phyloP scores from a whole-genome alignment of 1,284 basidiomycete genomes.

The Cystobasidium slooffiae region DNA sequence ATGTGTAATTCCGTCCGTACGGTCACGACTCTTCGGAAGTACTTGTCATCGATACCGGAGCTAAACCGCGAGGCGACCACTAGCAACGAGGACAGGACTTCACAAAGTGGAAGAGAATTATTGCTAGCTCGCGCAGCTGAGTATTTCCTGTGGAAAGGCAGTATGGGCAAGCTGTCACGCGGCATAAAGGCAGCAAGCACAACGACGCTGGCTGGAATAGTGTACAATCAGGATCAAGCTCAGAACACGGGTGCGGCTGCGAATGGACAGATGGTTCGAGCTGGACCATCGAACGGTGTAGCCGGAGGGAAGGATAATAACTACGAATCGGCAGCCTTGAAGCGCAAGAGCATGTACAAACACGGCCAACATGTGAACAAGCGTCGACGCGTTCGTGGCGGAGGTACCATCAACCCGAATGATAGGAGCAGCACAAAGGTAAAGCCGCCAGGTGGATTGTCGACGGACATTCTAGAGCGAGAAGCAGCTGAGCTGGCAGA shows the following conservation, averaged over 20 bases:
- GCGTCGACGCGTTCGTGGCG: constrained; percentile 57
- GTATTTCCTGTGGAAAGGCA: constrained; percentile 82
- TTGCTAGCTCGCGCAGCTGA: constrained; percentile 47
- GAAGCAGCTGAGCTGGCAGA: constrained; percentile 64
- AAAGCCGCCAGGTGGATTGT: constrained; percentile 61
- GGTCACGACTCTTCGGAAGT: constrained; percentile 75
- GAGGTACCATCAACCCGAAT: constrained; percentile 45
- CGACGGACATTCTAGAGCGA: constrained; percentile 47
- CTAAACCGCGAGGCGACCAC: constrained; percentile 62
- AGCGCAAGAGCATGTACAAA: constrained; percentile 70
- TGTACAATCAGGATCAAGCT: constrained; percentile 16
- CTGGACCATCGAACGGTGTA: not conserved
- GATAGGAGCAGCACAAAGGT: constrained; percentile 52
- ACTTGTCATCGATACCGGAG: constrained; percentile 69
- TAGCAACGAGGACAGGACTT: constrained; percentile 5
- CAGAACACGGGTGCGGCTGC: constrained; percentile 17
- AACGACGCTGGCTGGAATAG: constrained; percentile 15
- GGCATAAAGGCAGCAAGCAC: constrained; percentile 45
- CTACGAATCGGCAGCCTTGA: constrained; percentile 65
- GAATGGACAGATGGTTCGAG: not conserved
- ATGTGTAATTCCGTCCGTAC: constrained; percentile 85
- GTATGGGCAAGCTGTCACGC: constrained; percentile 58
- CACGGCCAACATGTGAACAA: constrained; percentile 56
- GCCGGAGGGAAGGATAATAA: not conserved
- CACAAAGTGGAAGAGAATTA: constrained; percentile 48